Conservation (phyloP, 495 filamentous ascomycete species). For the Penicillium roqueforti region DNA sequence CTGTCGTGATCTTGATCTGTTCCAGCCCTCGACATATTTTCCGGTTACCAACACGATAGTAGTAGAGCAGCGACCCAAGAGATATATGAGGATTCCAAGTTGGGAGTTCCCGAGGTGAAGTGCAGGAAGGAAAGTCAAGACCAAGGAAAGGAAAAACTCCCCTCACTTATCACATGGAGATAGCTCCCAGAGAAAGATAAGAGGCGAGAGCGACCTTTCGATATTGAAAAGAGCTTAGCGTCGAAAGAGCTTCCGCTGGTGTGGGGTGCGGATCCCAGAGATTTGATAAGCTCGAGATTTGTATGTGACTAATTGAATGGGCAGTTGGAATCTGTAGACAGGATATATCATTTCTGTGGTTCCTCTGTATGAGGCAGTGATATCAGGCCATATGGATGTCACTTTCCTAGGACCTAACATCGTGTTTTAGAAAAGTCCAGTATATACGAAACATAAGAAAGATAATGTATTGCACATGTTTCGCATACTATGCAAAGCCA, state of each 20-base stretch:
- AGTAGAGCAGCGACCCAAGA: background rate
- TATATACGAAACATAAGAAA: too few relatives aligned
- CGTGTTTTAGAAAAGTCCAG: background rate
- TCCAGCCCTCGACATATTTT: constrained; percentile 12
- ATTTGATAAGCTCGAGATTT: constrained; percentile 5
- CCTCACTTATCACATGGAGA: constrained; percentile 13
- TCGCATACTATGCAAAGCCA: background rate
- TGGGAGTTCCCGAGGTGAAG: background rate
- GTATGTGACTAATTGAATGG: constrained; percentile 5
- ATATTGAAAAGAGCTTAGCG: constrained; percentile 9
- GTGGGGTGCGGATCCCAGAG: constrained; percentile 11
- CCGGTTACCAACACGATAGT: background rate
- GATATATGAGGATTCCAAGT: background rate
- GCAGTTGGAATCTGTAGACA: too few relatives aligned
- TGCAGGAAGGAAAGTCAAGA: background rate
- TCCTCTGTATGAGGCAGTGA: background rate
- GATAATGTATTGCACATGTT: background rate
- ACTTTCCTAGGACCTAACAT: background rate
- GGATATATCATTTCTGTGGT: too few relatives aligned
- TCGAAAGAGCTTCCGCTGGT: background rate
- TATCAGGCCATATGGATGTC: background rate
- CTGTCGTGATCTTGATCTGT: constrained; percentile 5
- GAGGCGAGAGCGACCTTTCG: background rate
- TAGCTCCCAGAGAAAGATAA: constrained; percentile 5
- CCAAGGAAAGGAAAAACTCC: background rate